Conservation (phyloP, 768 basidiomycete species). For the Serendipita vermifera region DNA sequence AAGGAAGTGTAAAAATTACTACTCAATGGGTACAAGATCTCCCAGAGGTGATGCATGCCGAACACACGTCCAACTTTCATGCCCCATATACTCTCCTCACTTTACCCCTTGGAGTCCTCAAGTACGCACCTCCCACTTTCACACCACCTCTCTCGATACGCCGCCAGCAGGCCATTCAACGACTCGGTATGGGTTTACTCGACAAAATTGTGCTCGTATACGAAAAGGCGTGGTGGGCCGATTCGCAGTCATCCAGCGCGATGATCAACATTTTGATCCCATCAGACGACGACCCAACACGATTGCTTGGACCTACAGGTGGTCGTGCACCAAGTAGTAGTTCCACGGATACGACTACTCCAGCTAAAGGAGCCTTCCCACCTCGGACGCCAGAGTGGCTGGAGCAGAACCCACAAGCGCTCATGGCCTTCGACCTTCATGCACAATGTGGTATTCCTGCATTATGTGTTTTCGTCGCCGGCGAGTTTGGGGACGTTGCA, state of each 20-base stretch:
- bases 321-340: neutral
- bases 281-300: neutral
- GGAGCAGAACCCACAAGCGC: neutral
- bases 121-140: conserved; percentile 15
- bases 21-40: neutral
- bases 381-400: neutral
- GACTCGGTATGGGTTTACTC: conserved; percentile 18
- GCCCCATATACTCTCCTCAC: conserved; percentile 13
- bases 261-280: neutral
- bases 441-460: neutral
- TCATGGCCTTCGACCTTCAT: conserved; percentile 5
- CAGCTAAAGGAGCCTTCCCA: neutral
- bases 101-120: conserved; percentile 20
- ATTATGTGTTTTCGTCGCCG: neutral
- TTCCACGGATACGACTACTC: neutral
- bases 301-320: neutral
- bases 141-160: conserved; percentile 16
- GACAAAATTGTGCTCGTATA: conserved; percentile 22
- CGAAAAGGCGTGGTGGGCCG: conserved; percentile 19
- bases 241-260: neutral
- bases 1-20: neutral
- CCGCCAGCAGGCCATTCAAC: conserved; percentile 14
- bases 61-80: conserved; percentile 5
- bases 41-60: neutral
- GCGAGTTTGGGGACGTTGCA: neutral